A percentile compares a stretch with the other conserved stretches of the same genome.
phyloP scores from a whole-genome alignment of 306 rosid species.

The Cyclanthera cordifolia region DNA sequence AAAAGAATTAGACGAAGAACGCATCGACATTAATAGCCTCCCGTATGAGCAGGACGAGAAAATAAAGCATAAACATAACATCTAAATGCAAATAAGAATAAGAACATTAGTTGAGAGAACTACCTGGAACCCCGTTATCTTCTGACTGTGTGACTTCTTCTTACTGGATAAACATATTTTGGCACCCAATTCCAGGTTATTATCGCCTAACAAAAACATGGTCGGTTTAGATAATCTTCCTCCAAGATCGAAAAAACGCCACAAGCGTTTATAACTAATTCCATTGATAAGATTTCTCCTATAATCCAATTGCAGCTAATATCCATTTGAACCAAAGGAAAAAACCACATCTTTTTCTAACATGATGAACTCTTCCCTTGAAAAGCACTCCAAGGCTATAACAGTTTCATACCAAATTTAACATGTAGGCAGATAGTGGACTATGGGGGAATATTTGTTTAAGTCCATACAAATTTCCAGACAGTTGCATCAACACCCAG shows the following conservation, averaged over 20 bases:
- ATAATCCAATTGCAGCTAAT: not conserved
- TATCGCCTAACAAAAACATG: slow-evolving; percentile 41
- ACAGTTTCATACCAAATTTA: not conserved
- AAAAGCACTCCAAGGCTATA: not conserved
- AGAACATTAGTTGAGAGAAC: not conserved
- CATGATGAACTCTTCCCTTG: not conserved
- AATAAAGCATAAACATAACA: not conserved
- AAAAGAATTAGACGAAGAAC: slow-evolving; percentile 8
- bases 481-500: not conserved
- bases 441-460: not conserved
- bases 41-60: not conserved
- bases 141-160: slow-evolving; percentile 65
- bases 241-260: not conserved
- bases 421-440: not conserved
- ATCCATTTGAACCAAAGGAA: not conserved
- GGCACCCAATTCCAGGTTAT: slow-evolving; percentile 52
- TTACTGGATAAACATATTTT: slow-evolving; percentile 48
- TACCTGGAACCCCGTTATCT: slow-evolving; percentile 73
- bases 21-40: not conserved
- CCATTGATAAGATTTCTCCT: not conserved
- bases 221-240: not conserved
- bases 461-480: not conserved
- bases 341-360: not conserved
- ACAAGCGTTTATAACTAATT: not conserved
- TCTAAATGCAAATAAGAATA: not conserved